A percentile compares a stretch with the other conserved stretches of the same genome.
Conservation (phyloP, 306 rosid genomes). For the Dalbergia cultrata region DNA sequence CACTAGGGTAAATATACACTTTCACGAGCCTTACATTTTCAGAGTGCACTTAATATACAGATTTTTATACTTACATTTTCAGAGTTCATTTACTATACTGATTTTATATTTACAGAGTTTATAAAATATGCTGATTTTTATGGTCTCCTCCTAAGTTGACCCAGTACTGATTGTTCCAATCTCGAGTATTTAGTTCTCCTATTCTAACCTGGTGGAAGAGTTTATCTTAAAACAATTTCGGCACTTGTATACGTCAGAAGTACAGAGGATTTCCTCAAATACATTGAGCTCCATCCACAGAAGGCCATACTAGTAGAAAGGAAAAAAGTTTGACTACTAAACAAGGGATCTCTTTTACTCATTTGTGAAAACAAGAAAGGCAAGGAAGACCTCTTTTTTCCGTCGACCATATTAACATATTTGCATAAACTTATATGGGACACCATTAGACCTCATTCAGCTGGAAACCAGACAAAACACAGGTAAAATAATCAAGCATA, state of each 20-base stretch:
- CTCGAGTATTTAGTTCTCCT: too few relatives aligned
- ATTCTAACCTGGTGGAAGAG: neutral
- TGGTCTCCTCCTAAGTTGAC: too few relatives aligned
- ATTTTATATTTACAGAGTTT: neutral
- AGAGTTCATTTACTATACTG: neutral
- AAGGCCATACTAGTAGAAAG: neutral
- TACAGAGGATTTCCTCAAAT: slow-evolving; percentile 19
- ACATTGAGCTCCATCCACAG: slow-evolving; percentile 27
- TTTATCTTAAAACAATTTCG: slow-evolving; percentile 18
- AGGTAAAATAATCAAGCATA: slow-evolving; percentile 33
- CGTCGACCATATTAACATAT: neutral
- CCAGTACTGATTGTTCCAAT: too few relatives aligned
- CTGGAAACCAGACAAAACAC: slow-evolving; percentile 45
- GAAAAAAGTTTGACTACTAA: neutral
- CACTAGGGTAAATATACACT: slow-evolving; percentile 12
- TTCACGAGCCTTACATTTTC: slow-evolving; percentile 23
- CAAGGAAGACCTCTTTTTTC: neutral
- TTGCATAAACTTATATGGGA: slow-evolving; percentile 18
- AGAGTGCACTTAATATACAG: neutral
- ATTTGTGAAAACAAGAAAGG: slow-evolving; percentile 26
- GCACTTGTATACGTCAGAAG: neutral
- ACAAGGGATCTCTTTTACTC: slow-evolving; percentile 4
- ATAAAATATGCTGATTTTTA: too few relatives aligned
- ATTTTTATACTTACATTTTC: too few relatives aligned
- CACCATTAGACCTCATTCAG: slow-evolving; percentile 34